These are phyloP conservation scores for Rhynchospora pubera DNA, from an alignment of 176 grass and related monocot genomes.

Conservation along the genomic window DNA sequence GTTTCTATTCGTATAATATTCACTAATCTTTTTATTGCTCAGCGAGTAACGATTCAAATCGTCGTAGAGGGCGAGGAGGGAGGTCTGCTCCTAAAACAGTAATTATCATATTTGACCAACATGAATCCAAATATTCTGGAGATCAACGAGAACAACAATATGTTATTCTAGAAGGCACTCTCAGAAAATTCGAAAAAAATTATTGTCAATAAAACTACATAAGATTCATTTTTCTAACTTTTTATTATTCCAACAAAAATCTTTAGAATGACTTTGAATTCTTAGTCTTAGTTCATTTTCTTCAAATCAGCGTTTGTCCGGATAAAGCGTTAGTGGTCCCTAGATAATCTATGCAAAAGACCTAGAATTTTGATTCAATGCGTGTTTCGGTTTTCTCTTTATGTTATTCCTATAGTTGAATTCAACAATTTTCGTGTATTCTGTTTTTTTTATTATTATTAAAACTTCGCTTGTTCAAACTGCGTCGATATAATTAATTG, in stretches of 20 bases:
- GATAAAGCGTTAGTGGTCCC: neutral
- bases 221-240: neutral
- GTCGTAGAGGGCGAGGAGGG: too few species aligned
- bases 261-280: neutral
- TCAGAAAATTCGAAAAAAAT: neutral
- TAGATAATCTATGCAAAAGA: neutral
- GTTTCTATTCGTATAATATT: too few species aligned
- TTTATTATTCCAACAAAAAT: neutral
- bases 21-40: too few species aligned
- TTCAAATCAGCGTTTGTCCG: neutral
- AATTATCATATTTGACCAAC: neutral
- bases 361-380: neutral
- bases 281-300: neutral
- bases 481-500: neutral
- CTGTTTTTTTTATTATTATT: neutral
- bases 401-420: too few species aligned
- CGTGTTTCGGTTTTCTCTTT: neutral
- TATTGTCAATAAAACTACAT: neutral
- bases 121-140: neutral
- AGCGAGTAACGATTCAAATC: too few species aligned
- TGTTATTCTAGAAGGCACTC: neutral
- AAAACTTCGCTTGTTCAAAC: neutral
- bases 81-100: neutral
- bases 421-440: too few species aligned
- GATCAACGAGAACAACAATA: neutral